A percentile compares a stretch with the other conserved stretches of the same genome.
Conservation (phyloP, 768 basidiomycete genomes). For the Leccinum disarticulatum region DNA sequence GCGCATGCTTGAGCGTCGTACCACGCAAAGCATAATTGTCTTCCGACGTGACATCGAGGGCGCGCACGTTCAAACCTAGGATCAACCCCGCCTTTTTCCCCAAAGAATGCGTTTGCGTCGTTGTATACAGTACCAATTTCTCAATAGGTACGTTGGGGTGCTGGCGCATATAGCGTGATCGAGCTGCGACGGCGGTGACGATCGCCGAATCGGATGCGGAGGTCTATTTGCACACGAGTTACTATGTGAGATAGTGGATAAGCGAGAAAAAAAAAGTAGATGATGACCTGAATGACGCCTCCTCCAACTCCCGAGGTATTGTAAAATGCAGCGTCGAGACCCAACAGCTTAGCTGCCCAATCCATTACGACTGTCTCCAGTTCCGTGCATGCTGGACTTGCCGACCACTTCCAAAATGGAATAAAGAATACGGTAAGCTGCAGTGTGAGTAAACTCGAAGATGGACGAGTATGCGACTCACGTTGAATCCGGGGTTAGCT, state of each 20-base stretch:
- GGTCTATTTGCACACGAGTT: constrained; percentile 43
- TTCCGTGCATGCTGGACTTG: background rate
- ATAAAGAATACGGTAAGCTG: background rate
- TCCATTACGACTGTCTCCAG: background rate
- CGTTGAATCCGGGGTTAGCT: constrained; percentile 88
- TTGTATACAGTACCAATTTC: constrained; percentile 80
- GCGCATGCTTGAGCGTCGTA: constrained; percentile 50
- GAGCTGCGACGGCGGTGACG: constrained; percentile 77
- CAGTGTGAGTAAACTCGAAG: background rate
- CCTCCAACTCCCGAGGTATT: constrained; percentile 72
- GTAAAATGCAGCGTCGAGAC: constrained; percentile 65
- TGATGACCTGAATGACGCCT: constrained; percentile 73
- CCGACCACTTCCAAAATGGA: background rate
- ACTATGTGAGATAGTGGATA: background rate
- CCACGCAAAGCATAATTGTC: constrained; percentile 74
- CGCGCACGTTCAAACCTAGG: constrained; percentile 71
- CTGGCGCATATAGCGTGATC: constrained; percentile 51
- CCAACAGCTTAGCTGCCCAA: constrained; percentile 51
- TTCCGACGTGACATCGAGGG: constrained; percentile 61
- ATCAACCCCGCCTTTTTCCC: constrained; percentile 79
- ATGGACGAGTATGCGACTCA: constrained; percentile 25
- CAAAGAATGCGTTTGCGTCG: constrained; percentile 88
- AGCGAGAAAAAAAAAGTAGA: background rate
- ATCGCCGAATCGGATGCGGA: constrained; percentile 85
- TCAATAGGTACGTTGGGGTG: constrained; percentile 51